Conservation (phyloP, 2,329 filamentous ascomycete species). For the Coniella vitis region DNA sequence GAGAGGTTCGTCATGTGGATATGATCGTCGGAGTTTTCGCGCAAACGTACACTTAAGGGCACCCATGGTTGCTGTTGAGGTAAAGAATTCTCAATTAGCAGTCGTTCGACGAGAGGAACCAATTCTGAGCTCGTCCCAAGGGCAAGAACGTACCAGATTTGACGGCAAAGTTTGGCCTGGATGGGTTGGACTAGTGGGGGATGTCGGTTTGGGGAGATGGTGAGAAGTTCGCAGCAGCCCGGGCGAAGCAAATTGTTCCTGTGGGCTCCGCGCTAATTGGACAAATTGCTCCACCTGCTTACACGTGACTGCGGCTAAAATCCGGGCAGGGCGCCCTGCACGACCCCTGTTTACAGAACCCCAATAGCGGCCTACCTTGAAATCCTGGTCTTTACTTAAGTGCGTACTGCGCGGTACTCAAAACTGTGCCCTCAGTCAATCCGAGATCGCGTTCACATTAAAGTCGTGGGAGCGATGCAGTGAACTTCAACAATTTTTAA, state of each 20-base stretch:
- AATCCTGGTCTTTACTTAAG: too few species aligned
- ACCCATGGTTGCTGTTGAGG: conserved; percentile 72
- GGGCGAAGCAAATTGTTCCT: conserved; percentile 1
- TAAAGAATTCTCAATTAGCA: conserved; percentile 20
- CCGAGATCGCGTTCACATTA: too few species aligned
- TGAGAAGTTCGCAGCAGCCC: conserved; percentile 9
- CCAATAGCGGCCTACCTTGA: too few species aligned
- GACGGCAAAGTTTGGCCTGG: conserved; percentile 12
- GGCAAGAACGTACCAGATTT: conserved; percentile 11
- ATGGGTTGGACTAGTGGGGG: conserved; percentile 4
- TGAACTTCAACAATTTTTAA: too few species aligned
- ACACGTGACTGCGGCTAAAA: conserved; percentile 4
- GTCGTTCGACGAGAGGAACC: conserved; percentile 1
- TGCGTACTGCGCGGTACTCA: too few species aligned
- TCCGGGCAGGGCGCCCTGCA: neutral
- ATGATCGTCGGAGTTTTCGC: neutral
- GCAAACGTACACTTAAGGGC: conserved; percentile 71
- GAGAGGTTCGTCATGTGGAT: conserved; percentile 6
- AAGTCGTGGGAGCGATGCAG: too few species aligned
- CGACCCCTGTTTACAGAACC: too few species aligned
- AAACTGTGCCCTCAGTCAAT: too few species aligned
- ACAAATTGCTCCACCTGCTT: neutral
- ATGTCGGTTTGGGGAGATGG: conserved; percentile 7
- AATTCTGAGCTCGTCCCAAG: neutral
- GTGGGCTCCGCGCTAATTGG: conserved; percentile 10